Base-by-base conservation (phyloP, 2,329 filamentous ascomycete genomes). In the Microdochium bolleyi region DNA sequence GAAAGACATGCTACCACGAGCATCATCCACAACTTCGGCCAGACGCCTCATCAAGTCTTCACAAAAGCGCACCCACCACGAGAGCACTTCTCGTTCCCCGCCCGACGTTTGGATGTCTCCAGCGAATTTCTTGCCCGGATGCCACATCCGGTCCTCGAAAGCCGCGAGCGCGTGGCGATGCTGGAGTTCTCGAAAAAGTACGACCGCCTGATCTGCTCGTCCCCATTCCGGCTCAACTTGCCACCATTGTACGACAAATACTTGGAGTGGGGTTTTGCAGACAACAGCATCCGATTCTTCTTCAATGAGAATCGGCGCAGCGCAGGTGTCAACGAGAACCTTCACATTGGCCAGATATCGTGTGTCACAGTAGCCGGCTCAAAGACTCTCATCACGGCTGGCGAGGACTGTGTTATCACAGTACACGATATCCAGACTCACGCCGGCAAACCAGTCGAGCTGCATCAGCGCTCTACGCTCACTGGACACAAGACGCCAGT, bases 21-120 rank as follows among this genome's bases (percentile, higher is more conserved):
- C 32, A 95, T 96, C 60, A 97, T 99, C 61, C 92, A 99, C 70
- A 97, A 97, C 61, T 99, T 99, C 68, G 94, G 94, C 0, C 94
- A 99, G 67, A 99, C 95, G 1, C 94, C 95, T 1, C 88, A 95
- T 61, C 95, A 99, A 67, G 87, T 97, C 16, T 99, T 97, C 67
- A 81, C 83, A 48, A 86, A 87, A 54, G 78, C 87, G 13, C 94
- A 99, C 67, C 85, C 88, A 3, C 72, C 80, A n/a, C 82, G 87
- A 14, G 91, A 95, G 58, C 80, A 88, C 53, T 70, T 79, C 3
- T 75, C 81, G 22, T 80, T 84, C 52, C 84, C 83, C 4, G 73
- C 79, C 2, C 83, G 82, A 53, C 81, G 89, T 53, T 75, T 99
- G 0, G 92, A 99, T 66, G 87, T 83, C 0, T 80, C 86, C 1